Percentiles rank a stretch among this genome's conserved stretches.
phyloP scores from a whole-genome alignment of 331 rosid species.

The Quercus tomentella region DNA sequence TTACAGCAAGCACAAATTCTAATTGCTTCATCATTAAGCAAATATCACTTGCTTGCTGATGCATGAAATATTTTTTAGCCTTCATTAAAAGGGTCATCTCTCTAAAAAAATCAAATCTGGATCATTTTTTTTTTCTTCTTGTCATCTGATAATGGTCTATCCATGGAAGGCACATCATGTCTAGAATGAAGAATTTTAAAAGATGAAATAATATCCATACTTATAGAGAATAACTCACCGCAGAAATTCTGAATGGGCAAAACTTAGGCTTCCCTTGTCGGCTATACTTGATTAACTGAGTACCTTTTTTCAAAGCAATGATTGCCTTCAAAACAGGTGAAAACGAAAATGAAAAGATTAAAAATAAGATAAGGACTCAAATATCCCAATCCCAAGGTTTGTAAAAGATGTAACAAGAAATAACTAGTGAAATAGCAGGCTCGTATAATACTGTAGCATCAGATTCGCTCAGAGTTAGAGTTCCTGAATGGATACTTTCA shows the following conservation, averaged over 20 bases:
- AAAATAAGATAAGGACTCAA: slow-evolving; percentile 1
- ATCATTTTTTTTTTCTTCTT: neutral
- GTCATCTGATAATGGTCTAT: neutral
- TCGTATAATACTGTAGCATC: neutral
- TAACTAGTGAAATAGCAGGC: neutral
- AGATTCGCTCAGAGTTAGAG: neutral
- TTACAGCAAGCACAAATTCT: neutral
- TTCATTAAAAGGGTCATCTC: neutral
- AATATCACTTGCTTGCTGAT: neutral
- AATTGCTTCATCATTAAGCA: neutral
- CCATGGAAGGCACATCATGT: neutral
- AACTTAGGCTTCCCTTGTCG: slow-evolving; percentile 84
- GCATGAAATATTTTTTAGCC: neutral
- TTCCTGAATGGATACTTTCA: neutral
- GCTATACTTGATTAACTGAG: slow-evolving; percentile 76
- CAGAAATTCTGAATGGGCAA: slow-evolving; percentile 76
- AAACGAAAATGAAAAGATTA: slow-evolving; percentile 9
- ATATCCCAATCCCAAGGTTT: slow-evolving; percentile 19
- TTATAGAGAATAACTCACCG: slow-evolving; percentile 41
- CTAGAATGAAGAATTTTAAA: neutral
- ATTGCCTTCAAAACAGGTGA: slow-evolving; percentile 60
- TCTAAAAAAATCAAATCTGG: neutral
- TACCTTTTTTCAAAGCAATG: slow-evolving; percentile 64
- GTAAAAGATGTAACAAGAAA: slow-evolving; percentile 10
- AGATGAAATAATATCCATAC: neutral